Conservation (phyloP, 495 filamentous ascomycete species). For the Cercophora samala region DNA sequence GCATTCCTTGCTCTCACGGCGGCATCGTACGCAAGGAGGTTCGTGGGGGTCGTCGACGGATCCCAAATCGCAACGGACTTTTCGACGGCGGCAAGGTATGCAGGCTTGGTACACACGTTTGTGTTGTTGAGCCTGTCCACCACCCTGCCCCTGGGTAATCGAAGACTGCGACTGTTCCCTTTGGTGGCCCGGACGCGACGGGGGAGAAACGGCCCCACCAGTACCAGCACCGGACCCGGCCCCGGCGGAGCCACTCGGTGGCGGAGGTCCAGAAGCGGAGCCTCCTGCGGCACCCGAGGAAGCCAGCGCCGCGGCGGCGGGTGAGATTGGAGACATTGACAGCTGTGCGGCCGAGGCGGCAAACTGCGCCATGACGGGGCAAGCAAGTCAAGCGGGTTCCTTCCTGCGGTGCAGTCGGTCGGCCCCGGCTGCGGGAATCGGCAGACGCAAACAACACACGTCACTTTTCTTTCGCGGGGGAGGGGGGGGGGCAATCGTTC, state of each 20-base stretch:
- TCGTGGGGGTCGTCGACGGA: slow-evolving; percentile 92
- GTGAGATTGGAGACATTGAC: slow-evolving; percentile 29
- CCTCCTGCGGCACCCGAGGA: slow-evolving; percentile 24
- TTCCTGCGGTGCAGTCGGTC: not conserved
- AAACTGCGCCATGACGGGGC: slow-evolving; percentile 33
- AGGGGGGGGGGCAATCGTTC: not conserved
- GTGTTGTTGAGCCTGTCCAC: slow-evolving; percentile 44
- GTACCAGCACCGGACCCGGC: not conserved
- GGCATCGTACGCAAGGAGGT: slow-evolving; percentile 90
- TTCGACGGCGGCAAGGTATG: slow-evolving; percentile 85
- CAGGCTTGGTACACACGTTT: slow-evolving; percentile 81
- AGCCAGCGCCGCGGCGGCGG: slow-evolving; percentile 26
- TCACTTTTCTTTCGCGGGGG: not conserved
- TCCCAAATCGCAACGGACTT: slow-evolving; percentile 90
- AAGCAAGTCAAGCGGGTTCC: not conserved
- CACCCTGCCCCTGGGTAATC: slow-evolving; percentile 4
- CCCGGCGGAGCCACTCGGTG: slow-evolving; percentile 22
- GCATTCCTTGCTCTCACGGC: slow-evolving; percentile 90
- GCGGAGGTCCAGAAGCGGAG: slow-evolving; percentile 20
- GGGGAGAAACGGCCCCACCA: slow-evolving; percentile 8
- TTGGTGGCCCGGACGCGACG: slow-evolving; percentile 14
- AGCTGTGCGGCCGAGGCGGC: slow-evolving; percentile 29
- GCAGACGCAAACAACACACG: not conserved
- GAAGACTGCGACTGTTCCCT: slow-evolving; percentile 13
- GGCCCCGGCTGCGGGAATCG: slow-evolving; percentile 1